Evolutionary conservation across 148 eudicot genomes (phyloP).

Genomic region (Fallopia convolvulus): DNA sequence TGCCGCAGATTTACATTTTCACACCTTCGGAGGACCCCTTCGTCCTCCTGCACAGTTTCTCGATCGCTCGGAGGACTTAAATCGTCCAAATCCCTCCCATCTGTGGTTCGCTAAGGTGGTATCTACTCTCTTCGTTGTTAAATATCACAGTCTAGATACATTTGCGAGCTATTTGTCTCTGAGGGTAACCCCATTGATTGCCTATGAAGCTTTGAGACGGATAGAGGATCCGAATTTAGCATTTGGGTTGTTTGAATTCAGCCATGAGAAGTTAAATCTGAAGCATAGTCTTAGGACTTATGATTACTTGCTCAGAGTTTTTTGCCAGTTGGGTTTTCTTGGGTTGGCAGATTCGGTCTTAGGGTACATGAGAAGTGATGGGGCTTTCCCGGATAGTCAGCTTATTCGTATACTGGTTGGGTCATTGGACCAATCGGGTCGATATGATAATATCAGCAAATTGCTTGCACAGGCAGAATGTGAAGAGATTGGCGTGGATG

Average conservation of each 20-base stretch:
- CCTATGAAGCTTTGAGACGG: slow-evolving; percentile 40
- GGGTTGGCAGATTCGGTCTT: slow-evolving; percentile 49
- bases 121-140: slow-evolving; percentile 45
- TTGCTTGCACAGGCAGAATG: slow-evolving; percentile 36
- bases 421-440: slow-evolving; percentile 40
- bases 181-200: slow-evolving; percentile 41
- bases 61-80: slow-evolving; percentile 14
- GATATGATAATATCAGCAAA: slow-evolving; percentile 37
- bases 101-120: slow-evolving; percentile 71
- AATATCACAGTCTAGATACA: slow-evolving; percentile 23
- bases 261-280: slow-evolving; percentile 40
- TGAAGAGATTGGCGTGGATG: slow-evolving; percentile 19
- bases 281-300: slow-evolving; percentile 39
- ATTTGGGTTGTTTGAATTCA: slow-evolving; percentile 46
- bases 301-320: slow-evolving; percentile 46
- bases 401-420: slow-evolving; percentile 33
- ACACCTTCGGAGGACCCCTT: slow-evolving; percentile 8
- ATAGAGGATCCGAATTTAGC: slow-evolving; percentile 47
- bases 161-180: slow-evolving; percentile 39
- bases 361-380: slow-evolving; percentile 61
- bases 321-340: slow-evolving; percentile 42
- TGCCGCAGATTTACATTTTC: slow-evolving; percentile 10
- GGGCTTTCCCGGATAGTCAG: slow-evolving; percentile 32
- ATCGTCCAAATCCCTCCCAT: slow-evolving; percentile 9
- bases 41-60: background rate